A percentile compares a stretch with the other conserved stretches of the same genome.
phyloP scores from a whole-genome alignment of 257 asterid genomes.

The Solanum medicagineum region DNA sequence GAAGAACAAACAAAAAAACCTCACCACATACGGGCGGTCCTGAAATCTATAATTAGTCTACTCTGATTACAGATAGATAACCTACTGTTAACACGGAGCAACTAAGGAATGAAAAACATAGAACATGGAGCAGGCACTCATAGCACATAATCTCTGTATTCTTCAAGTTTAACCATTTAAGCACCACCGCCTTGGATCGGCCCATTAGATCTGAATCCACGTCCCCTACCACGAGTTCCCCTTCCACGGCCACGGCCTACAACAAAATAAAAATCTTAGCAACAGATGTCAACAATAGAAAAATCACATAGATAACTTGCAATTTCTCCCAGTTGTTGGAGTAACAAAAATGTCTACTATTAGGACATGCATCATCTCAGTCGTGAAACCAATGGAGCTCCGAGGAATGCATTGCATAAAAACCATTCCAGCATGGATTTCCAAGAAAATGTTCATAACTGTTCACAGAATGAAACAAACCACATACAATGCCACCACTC shows the following conservation, averaged over 20 bases:
- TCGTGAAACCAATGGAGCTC: not conserved
- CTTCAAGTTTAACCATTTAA: not conserved
- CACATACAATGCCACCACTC: not conserved
- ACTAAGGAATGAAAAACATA: not conserved
- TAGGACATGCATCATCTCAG: not conserved
- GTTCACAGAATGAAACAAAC: not conserved
- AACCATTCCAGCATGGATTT: not conserved
- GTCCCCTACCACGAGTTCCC: slow-evolving; percentile 63
- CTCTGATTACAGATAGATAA: slow-evolving; percentile 18
- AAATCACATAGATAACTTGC: not conserved
- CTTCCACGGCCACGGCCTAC: slow-evolving; percentile 88
- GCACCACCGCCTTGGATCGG: slow-evolving; percentile 5
- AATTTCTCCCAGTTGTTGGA: not conserved
- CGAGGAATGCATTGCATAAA: not conserved
- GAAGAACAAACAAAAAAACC: slow-evolving; percentile 31
- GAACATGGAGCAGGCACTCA: slow-evolving; percentile 9
- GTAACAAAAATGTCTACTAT: not conserved
- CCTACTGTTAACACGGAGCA: slow-evolving; percentile 4
- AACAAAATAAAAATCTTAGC: not conserved
- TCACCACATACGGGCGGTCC: slow-evolving; percentile 41
- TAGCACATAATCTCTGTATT: not conserved
- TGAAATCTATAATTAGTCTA: slow-evolving; percentile 23
- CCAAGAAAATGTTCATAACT: not conserved
- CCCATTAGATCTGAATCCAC: slow-evolving; percentile 50
- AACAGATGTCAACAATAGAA: not conserved